Evolutionary conservation across 352 stramenopile species (phyloP).

Genomic region (Phytophthora palmivora): DNA sequence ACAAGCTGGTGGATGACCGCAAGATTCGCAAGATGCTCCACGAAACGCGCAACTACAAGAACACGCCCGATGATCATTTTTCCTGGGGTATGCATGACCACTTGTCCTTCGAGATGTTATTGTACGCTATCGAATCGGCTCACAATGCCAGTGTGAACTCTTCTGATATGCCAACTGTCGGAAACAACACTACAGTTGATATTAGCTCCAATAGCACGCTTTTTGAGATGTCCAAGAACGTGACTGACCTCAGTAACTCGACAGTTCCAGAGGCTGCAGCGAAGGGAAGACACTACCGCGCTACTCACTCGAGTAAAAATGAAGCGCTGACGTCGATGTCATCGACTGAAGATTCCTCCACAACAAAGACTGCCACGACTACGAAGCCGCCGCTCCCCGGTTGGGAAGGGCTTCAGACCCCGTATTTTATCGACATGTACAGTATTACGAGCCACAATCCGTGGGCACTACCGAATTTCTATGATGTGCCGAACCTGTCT

Average conservation of each 20-base stretch:
- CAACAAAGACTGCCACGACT: conserved; percentile 4
- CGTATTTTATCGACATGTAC: conserved; percentile 86
- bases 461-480: conserved; percentile 59
- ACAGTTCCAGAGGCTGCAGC: conserved; percentile 23
- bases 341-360: conserved; percentile 12
- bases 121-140: conserved; percentile 65
- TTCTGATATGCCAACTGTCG: conserved; percentile 5
- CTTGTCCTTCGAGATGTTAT: conserved; percentile 75
- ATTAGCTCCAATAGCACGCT: not conserved
- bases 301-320: conserved; percentile 8
- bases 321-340: conserved; percentile 3
- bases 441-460: conserved; percentile 79
- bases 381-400: conserved; percentile 37
- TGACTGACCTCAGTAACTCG: conserved; percentile 12
- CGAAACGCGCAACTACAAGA: conserved; percentile 60
- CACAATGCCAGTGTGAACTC: conserved; percentile 45
- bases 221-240: conserved; percentile 13
- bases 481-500: conserved; percentile 53
- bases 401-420: conserved; percentile 67
- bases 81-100: conserved; percentile 79
- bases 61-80: conserved; percentile 68
- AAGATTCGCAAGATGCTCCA: conserved; percentile 76
- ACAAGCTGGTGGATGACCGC: conserved; percentile 72
- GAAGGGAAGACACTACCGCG: conserved; percentile 36
- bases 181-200: not conserved